Evolutionary conservation across 345 rosid genomes (phyloP), one percentile per base, ranked within the genome.

Genomic region (Salix udensis): DNA sequence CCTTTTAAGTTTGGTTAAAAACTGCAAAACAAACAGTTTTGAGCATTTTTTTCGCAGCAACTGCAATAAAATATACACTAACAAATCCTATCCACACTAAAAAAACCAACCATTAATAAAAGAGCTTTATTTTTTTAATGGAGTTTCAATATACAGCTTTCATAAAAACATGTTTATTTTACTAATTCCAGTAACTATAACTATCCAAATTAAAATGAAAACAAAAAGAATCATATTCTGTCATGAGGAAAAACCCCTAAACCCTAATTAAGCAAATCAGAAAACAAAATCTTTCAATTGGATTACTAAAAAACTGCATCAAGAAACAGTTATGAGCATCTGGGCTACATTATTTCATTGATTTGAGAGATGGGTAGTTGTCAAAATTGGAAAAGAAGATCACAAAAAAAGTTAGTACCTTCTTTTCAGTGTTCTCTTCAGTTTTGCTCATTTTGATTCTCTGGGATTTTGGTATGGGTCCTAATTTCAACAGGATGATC

Each of bases 361-460:
- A 72, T 34, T 8, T 12, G 66, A 74, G n/a, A 78, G 74, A 50
- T n/a, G 70, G 52, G 37, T 28, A 74, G 58, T 16, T 1, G 14
- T 40, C 14, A 21, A 76, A 85, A 81, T 74, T 67, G n/a, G 75
- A 79, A 67, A 23, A 76, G 26, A 31, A 23, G 67, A 31, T 24
- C 9, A 28, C 16, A 11, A 55, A 71, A 40, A 12, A 18, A 30
- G 2, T 7, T 71, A 12, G n/a, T 76, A 80, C 88, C 88, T 84
- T 84, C 81, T 79, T 85, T 70, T 85, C 87, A 40, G 65, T 10
- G 31, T 53, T 53, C 60, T 89, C 93, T 30, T 89, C 92, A 21
- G 89, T 53, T 86, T 88, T 89, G 80, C 74, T 85, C 89, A 88
- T 88, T 75, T 86, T 87, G 67, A 77, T 79, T 68, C 81, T 82